These are phyloP conservation scores for Aspergillus sp. DNA, from an alignment of 2,329 filamentous ascomycete species.

Conservation along the genomic window DNA sequence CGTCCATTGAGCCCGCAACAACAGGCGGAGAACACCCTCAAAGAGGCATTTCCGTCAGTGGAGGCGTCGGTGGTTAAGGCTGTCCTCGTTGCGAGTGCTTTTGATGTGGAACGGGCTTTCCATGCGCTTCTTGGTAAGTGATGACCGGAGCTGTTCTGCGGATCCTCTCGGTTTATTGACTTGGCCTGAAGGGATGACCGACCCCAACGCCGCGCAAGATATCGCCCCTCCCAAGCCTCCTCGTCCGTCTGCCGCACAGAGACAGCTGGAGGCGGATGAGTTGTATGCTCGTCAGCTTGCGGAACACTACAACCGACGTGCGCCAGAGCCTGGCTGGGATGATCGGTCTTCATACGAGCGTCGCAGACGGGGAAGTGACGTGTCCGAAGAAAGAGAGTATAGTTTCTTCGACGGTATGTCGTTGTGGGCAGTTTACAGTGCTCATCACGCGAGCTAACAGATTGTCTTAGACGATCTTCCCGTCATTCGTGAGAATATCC, in stretches of 20 bases:
- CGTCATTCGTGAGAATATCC: slow-evolving; percentile 86
- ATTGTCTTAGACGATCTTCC: slow-evolving; percentile 73
- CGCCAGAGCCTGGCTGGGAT: slow-evolving; percentile 31
- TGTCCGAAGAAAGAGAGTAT: slow-evolving; percentile 69
- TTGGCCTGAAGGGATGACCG: slow-evolving; percentile 65
- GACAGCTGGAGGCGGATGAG: slow-evolving; percentile 87
- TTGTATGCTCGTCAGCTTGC: slow-evolving; percentile 88
- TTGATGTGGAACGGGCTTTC: slow-evolving; percentile 89
- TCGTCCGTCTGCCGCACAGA: slow-evolving; percentile 68
- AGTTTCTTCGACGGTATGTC: slow-evolving; percentile 78
- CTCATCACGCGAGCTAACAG: not conserved
- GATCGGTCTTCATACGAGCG: slow-evolving; percentile 39
- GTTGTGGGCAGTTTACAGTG: not conserved
- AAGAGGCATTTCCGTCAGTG: slow-evolving; percentile 88
- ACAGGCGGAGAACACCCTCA: slow-evolving; percentile 82
- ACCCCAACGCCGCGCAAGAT: slow-evolving; percentile 66
- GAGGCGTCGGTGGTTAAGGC: slow-evolving; percentile 81
- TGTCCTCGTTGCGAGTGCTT: slow-evolving; percentile 80
- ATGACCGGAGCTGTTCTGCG: not conserved
- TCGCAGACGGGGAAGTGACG: slow-evolving; percentile 55
- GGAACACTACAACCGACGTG: slow-evolving; percentile 71
- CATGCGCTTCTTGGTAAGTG: slow-evolving; percentile 80
- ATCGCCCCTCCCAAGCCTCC: slow-evolving; percentile 75
- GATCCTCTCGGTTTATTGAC: slow-evolving; percentile 2
- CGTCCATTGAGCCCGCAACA: slow-evolving; percentile 77